These are phyloP conservation scores for Holtermannia corniformis DNA, from an alignment of 768 basidiomycete genomes.

Conservation along the genomic window DNA sequence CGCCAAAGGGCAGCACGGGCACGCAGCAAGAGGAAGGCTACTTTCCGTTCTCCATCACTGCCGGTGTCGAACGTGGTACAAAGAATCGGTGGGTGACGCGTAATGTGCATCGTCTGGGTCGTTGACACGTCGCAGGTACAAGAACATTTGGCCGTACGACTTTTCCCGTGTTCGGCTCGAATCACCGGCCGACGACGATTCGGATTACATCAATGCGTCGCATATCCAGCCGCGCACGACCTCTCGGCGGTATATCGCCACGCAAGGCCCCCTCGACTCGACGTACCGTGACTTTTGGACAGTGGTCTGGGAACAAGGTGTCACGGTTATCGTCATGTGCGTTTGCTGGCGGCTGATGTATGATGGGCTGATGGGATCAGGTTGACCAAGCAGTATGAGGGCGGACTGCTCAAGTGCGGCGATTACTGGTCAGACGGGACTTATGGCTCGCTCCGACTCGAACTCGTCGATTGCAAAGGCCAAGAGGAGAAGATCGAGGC, in stretches of 20 bases:
- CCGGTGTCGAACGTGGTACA: constrained; percentile 85
- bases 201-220: constrained; percentile 93
- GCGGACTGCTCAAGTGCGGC: constrained; percentile 79
- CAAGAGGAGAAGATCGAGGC: constrained; percentile 41
- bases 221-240: constrained; percentile 82
- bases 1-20: not conserved
- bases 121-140: constrained; percentile 60
- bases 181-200: constrained; percentile 47
- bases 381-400: constrained; percentile 83
- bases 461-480: constrained; percentile 48
- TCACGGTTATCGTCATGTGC: constrained; percentile 85
- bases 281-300: constrained; percentile 94
- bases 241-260: constrained; percentile 76
- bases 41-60: constrained; percentile 88
- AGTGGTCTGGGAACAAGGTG: constrained; percentile 89
- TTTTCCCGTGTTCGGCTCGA: constrained; percentile 77
- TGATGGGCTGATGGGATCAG: constrained; percentile 11
- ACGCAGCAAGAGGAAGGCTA: constrained; percentile 25
- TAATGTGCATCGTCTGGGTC: not conserved
- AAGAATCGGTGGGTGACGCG: constrained; percentile 64
- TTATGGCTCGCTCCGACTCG: constrained; percentile 64
- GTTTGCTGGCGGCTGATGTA: constrained; percentile 1
- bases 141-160: constrained; percentile 93
- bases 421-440: constrained; percentile 62
- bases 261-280: constrained; percentile 83